Evolutionary conservation across 345 rosid species (phyloP), one percentile per base, ranked within the genome.

Genomic region (Corymbia maculata): DNA sequence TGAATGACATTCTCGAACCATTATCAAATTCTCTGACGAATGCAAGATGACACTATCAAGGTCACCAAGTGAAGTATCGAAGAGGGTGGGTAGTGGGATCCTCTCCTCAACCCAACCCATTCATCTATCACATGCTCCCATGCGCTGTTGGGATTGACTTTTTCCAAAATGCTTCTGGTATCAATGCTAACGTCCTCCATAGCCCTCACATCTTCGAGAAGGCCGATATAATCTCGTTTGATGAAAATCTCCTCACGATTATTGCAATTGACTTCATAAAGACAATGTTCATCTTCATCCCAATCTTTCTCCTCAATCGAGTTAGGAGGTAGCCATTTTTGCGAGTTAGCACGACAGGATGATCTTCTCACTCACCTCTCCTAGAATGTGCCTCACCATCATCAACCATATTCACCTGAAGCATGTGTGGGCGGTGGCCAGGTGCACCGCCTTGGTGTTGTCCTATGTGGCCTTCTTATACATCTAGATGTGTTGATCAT

Each of bases 141-240:
- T 95, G 95, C 44, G 95, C 89, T 12, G 19, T 94, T 12, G 95
- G 98, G 4, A 95, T 96, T 79, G 96, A 96, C 64, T 96, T 70
- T 88, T 88, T 97, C 94, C 98, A 6, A 52, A 17, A 96, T 90
- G 92, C 96, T 0, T 93, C 98, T 1, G 98, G 98, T 2, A 93
- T 97, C 53, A 97, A 94, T 91, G 93, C 97, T 9, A 47, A 96
- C 70, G 98, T 96, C 47, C 88, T 95, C 32, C 96, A 96, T 94
- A 94, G 95, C 19, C 98, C 98, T 0, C 86, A 95, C 24, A 96
- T 97, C 84, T 97, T 97, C 88, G 90, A 88, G 66, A 95, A 93
- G 49, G 99, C 98, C 9, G 98, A 97, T 53, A 94, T 97, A 88
- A 86, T 87, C 9, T 93, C 93, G 0, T 87, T 89, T 5, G 88